phyloP scores from a whole-genome alignment of 306 rosid species.

The Trifolium dubium region DNA sequence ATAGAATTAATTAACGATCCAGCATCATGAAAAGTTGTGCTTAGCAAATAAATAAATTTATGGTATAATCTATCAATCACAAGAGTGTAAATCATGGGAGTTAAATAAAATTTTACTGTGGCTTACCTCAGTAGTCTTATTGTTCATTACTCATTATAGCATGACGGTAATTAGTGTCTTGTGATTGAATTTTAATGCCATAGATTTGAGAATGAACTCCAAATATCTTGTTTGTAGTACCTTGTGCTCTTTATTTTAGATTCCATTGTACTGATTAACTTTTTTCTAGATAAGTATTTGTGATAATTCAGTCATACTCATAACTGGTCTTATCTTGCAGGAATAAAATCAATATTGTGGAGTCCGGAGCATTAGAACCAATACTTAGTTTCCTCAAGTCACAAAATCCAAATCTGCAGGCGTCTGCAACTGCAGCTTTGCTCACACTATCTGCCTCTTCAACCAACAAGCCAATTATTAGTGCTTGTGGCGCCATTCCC shows the following conservation, averaged over 20 bases:
- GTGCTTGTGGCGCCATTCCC: slow-evolving; percentile 85
- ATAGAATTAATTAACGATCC: neutral
- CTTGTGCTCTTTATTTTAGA: slow-evolving; percentile 21
- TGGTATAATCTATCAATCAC: slow-evolving; percentile 9
- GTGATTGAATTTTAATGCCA: slow-evolving; percentile 30
- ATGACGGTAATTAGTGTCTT: slow-evolving; percentile 3
- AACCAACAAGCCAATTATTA: slow-evolving; percentile 77
- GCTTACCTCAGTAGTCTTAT: neutral
- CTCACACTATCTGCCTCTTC: slow-evolving; percentile 92
- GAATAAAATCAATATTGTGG: slow-evolving; percentile 88
- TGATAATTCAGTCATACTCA: slow-evolving; percentile 24
- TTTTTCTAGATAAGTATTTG: slow-evolving; percentile 9
- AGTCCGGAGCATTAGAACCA: slow-evolving; percentile 89
- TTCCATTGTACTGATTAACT: slow-evolving; percentile 6
- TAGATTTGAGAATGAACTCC: slow-evolving; percentile 28
- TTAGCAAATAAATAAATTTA: slow-evolving; percentile 5
- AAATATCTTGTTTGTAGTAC: slow-evolving; percentile 8
- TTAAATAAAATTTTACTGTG: neutral
- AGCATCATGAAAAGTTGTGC: slow-evolving; percentile 11
- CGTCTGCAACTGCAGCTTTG: slow-evolving; percentile 80
- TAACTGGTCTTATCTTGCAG: slow-evolving; percentile 54
- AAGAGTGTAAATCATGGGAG: slow-evolving; percentile 9
- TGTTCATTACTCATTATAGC: slow-evolving; percentile 8
- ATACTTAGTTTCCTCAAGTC: slow-evolving; percentile 78
- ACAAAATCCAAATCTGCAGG: slow-evolving; percentile 64